Percentiles rank a stretch among this genome's conserved stretches.
Evolutionary conservation across 441 rosid genomes (phyloP).

Genomic region (Corymbia citriodora): DNA sequence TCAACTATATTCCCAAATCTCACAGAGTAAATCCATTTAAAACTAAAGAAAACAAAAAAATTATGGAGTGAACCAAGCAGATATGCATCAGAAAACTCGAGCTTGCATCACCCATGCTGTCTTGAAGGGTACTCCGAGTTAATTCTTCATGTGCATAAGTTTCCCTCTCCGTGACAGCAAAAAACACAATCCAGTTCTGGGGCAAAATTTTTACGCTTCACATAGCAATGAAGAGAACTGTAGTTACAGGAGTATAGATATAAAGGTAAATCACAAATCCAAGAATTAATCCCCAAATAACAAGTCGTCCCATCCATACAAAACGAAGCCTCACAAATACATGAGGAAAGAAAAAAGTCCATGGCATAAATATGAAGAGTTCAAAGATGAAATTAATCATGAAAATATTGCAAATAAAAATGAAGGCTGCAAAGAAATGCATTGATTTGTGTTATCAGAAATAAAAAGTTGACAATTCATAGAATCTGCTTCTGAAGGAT

Average conservation of each 20-base stretch:
- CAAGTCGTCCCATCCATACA: not conserved
- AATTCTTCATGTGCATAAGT: slow-evolving; percentile 32
- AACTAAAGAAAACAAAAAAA: not conserved
- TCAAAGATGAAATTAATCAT: not conserved
- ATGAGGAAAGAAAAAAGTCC: not conserved
- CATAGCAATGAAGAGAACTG: not conserved
- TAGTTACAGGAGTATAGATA: not conserved
- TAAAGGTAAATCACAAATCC: not conserved
- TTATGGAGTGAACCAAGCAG: not conserved
- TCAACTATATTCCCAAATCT: not conserved
- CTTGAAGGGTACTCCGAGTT: slow-evolving; percentile 89
- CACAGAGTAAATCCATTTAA: not conserved
- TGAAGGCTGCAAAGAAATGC: not conserved
- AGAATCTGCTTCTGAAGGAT: not conserved
- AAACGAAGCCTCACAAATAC: not conserved
- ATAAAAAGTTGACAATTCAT: not conserved
- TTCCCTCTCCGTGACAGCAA: not conserved
- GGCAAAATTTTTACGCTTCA: not conserved
- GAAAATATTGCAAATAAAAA: not conserved
- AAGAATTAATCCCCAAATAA: not conserved
- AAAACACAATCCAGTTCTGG: not conserved
- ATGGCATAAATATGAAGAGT: not conserved
- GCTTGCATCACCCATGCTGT: slow-evolving; percentile 55
- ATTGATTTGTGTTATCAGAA: not conserved
- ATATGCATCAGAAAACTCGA: slow-evolving; percentile 72